Percentiles rank a stretch among this genome's conserved stretches.
These are phyloP conservation scores for Nigrograna mackinnonii DNA, from an alignment of 2,329 filamentous ascomycete species.

Conservation along the genomic window DNA sequence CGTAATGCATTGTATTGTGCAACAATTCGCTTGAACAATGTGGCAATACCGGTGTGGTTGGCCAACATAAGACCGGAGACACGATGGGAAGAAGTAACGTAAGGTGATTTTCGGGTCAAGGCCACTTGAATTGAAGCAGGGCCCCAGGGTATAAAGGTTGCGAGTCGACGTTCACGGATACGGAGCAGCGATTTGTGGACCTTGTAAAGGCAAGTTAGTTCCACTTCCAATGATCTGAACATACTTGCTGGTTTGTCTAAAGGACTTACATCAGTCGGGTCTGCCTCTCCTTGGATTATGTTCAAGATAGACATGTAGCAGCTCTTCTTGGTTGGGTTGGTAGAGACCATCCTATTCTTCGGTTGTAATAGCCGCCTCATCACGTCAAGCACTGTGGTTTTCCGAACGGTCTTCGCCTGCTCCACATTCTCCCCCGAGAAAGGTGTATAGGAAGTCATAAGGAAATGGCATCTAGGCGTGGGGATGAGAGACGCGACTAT, in stretches of 20 bases:
- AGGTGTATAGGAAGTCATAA: conserved; percentile 97
- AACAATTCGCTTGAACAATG: conserved; percentile 93
- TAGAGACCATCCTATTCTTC: conserved; percentile 99
- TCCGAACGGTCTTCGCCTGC: conserved; percentile 95
- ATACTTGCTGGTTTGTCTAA: too few species aligned
- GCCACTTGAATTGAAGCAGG: conserved; percentile 97
- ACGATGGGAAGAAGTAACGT: conserved; percentile 89
- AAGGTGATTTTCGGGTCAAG: conserved; percentile 93
- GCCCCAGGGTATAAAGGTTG: conserved; percentile 98
- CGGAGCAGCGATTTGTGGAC: conserved; percentile 96
- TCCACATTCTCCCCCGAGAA: conserved; percentile 97
- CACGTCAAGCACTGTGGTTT: conserved; percentile 96
- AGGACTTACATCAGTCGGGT: conserved; percentile 79
- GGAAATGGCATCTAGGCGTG: conserved; percentile 94
- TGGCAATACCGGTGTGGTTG: conserved; percentile 96
- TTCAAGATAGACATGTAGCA: conserved; percentile 99
- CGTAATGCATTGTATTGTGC: conserved; percentile 91
- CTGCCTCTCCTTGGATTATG: conserved; percentile 97
- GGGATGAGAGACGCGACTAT: conserved; percentile 96
- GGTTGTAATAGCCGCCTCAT: conserved; percentile 95
- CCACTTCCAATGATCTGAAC: too few species aligned
- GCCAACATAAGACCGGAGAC: conserved; percentile 97
- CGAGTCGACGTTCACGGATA: conserved; percentile 90
- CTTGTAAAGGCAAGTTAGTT: conserved; percentile 31
- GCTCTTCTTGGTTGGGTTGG: conserved; percentile 91